phyloP scores from a whole-genome alignment of 306 rosid species.

The Quercus wislizeni region DNA sequence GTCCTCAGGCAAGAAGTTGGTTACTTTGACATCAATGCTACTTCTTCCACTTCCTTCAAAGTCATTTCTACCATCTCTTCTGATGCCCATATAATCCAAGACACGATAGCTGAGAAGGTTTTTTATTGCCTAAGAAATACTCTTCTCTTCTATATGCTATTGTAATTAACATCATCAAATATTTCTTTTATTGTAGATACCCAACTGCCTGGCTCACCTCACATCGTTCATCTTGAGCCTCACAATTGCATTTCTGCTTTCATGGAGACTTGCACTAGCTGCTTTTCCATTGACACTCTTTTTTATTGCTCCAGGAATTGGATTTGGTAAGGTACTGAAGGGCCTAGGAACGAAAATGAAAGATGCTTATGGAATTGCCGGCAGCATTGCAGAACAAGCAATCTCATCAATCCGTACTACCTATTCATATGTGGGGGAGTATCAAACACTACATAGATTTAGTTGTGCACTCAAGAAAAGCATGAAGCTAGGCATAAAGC shows the following conservation, averaged over 20 bases:
- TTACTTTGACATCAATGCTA: slow-evolving; percentile 57
- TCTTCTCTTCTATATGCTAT: neutral
- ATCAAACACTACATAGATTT: slow-evolving; percentile 51
- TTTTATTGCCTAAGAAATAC: neutral
- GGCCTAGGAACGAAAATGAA: slow-evolving; percentile 45
- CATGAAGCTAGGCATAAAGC: slow-evolving; percentile 58
- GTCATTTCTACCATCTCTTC: slow-evolving; percentile 65
- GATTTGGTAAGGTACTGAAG: slow-evolving; percentile 55
- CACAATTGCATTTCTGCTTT: slow-evolving; percentile 52
- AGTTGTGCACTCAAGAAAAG: slow-evolving; percentile 47
- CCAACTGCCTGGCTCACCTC: slow-evolving; percentile 51
- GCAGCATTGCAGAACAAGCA: slow-evolving; percentile 79
- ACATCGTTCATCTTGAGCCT: slow-evolving; percentile 55
- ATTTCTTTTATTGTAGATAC: slow-evolving; percentile 38
- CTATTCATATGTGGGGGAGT: slow-evolving; percentile 74
- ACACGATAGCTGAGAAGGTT: slow-evolving; percentile 72
- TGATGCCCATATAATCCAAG: slow-evolving; percentile 74
- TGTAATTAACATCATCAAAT: neutral
- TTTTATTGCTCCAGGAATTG: slow-evolving; percentile 64
- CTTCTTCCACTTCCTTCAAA: slow-evolving; percentile 59
- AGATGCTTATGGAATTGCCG: slow-evolving; percentile 61
- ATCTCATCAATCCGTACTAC: slow-evolving; percentile 67
- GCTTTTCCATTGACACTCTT: slow-evolving; percentile 67
- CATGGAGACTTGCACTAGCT: slow-evolving; percentile 71
- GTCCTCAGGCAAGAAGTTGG: slow-evolving; percentile 72